Evolutionary conservation across 352 stramenopile genomes (phyloP).

Genomic region (Globisporangium echinulatum): DNA sequence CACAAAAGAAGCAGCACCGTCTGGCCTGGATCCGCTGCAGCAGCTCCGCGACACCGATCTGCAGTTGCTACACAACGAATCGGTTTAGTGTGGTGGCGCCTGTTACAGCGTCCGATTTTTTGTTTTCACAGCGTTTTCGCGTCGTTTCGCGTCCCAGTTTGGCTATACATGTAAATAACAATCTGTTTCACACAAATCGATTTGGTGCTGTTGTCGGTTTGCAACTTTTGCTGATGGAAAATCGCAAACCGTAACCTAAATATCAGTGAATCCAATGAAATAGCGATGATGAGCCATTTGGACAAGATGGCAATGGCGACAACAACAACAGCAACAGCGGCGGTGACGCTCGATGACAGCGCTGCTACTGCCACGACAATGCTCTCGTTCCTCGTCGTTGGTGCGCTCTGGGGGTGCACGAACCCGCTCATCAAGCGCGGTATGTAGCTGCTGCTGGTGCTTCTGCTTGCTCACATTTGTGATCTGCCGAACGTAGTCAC

Average conservation of each 20-base stretch:
- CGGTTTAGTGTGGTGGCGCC: too few relatives aligned
- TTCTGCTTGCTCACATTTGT: not conserved
- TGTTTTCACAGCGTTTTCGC: not conserved
- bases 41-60: too few relatives aligned
- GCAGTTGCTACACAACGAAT: too few relatives aligned
- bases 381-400: slow-evolving; percentile 76
- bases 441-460: slow-evolving; percentile 10
- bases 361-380: slow-evolving; percentile 22
- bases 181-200: too few relatives aligned
- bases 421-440: slow-evolving; percentile 83
- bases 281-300: too few relatives aligned
- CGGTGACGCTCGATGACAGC: too few relatives aligned
- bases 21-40: too few relatives aligned
- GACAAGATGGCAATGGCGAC: too few relatives aligned
- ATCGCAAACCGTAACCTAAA: too few relatives aligned
- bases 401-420: slow-evolving; percentile 82
- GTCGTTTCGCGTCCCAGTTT: not conserved
- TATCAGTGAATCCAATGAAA: too few relatives aligned
- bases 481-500: not conserved
- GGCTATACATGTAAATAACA: too few relatives aligned
- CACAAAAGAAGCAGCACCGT: too few relatives aligned
- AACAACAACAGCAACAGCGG: not conserved
- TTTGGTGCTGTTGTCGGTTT: not conserved
- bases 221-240: not conserved
- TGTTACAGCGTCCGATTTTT: not conserved